These are phyloP conservation scores for Rickenella mellea DNA, from an alignment of 768 basidiomycete species.

Conservation along the genomic window DNA sequence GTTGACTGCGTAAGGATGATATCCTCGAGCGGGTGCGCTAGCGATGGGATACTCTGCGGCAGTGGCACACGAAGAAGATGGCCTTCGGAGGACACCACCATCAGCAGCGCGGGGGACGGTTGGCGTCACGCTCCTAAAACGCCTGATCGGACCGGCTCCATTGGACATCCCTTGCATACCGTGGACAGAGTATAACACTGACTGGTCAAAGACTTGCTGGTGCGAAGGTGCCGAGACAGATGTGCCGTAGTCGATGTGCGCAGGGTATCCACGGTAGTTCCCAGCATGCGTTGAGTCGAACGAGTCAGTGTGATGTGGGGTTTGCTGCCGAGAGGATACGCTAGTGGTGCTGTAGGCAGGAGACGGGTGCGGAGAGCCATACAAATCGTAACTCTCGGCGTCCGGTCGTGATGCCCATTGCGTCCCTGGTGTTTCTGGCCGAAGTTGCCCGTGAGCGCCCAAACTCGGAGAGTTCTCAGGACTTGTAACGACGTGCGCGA, in stretches of 20 bases:
- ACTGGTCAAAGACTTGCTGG: slow-evolving; percentile 57
- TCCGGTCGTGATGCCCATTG: slow-evolving; percentile 7
- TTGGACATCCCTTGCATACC: slow-evolving; percentile 20
- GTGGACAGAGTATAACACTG: slow-evolving; percentile 36
- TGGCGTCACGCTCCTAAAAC: slow-evolving; percentile 74
- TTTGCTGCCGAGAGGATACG: slow-evolving; percentile 15
- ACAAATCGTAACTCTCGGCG: slow-evolving; percentile 14
- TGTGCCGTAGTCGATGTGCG: slow-evolving; percentile 24
- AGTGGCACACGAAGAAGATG: slow-evolving; percentile 31
- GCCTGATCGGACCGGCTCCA: slow-evolving; percentile 51
- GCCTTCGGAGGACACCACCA: slow-evolving; percentile 40
- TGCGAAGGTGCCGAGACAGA: slow-evolving; percentile 63
- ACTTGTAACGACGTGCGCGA: slow-evolving; percentile 5
- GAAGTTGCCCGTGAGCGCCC: slow-evolving; percentile 7
- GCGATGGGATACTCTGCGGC: slow-evolving; percentile 22
- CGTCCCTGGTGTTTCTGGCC: slow-evolving; percentile 1
- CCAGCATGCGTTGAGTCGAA: slow-evolving; percentile 5
- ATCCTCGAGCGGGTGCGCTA: slow-evolving; percentile 19
- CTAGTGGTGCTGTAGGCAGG: slow-evolving; percentile 10
- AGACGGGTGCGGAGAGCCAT: slow-evolving; percentile 12
- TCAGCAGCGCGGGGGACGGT: slow-evolving; percentile 42
- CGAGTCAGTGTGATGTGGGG: slow-evolving; percentile 8
- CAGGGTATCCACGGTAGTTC: slow-evolving; percentile 2
- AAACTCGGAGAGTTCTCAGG: slow-evolving; percentile 2
- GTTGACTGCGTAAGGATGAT: slow-evolving; percentile 24